Base-by-base conservation (phyloP, 1,284 basidiomycete genomes). In the Malassezia dermatis region DNA sequence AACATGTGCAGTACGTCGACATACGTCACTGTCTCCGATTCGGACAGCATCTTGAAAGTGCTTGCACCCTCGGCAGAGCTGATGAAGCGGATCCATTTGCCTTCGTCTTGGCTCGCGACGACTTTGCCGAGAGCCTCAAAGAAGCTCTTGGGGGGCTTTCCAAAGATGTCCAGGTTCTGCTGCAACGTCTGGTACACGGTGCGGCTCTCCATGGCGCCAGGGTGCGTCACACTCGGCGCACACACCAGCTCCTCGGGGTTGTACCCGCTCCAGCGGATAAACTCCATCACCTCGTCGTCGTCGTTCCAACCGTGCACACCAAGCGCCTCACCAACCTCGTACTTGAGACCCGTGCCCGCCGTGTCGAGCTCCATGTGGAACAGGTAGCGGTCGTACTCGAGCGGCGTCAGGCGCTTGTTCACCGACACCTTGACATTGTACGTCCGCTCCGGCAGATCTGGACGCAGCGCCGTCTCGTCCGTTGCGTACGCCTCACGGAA, bases 221-320 rank as follows among this genome's bases (percentile, higher is more conserved):
- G 63, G 56, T 75, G 62, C 34, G 59, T 61, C 77, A 84, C 78
- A 32, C 70, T 68, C 44, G 89, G 86, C 56, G 93, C 83, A 32
- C 85, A 88, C 70, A 98, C 80, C 55, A 96, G 79, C 45, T 83
- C 83, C 62, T 85, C 79, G 4, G 87, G 84, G 69, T 91, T 83
- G 52, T 88, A 83, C 46, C 88, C 89, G 76, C 91, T 95, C 89
- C 88, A 94, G 21, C 77, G 63, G 75, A 90, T 89, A 77, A 98
- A 98, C 56, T 89, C 85, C 44, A 82, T 76, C 7, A 95, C 88
- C 64, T 98, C 93, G 48, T 82, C 76, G 41, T 82, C 82, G 75
- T 98, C 90, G 77, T 98, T 98, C 90, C 90, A 96, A 34, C 94
- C 94, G 75, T 98, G 89, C 44, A 98, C 81, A 52, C 93, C 93